These are phyloP conservation scores for Zangia roseola DNA, from an alignment of 768 basidiomycete species.

Conservation along the genomic window DNA sequence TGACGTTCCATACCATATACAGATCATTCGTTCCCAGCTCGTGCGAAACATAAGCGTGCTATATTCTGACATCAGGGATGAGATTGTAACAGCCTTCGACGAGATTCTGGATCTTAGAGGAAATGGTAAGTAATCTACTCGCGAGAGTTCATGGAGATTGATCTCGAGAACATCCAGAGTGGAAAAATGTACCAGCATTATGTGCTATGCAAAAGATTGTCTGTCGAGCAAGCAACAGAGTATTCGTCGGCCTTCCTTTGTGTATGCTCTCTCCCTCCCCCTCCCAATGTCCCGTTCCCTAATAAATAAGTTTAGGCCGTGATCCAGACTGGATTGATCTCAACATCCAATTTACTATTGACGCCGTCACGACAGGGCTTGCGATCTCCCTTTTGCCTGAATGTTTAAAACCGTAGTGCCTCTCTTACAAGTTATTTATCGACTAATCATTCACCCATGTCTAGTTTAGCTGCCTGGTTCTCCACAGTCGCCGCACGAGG, in stretches of 20 bases:
- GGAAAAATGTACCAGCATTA: conserved; percentile 33
- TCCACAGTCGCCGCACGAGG: conserved; percentile 3
- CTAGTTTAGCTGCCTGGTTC: conserved; percentile 16
- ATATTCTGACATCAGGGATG: conserved; percentile 43
- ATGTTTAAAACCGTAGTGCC: conserved; percentile 31
- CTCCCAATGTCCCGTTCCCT: not conserved
- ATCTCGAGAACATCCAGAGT: conserved; percentile 33
- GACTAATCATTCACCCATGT: not conserved
- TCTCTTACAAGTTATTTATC: not conserved
- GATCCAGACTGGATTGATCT: conserved; percentile 39
- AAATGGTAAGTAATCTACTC: conserved; percentile 8
- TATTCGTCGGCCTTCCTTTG: conserved; percentile 48
- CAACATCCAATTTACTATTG: conserved; percentile 28
- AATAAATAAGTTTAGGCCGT: conserved; percentile 33
- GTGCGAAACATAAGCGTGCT: conserved; percentile 38
- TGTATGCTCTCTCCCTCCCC: conserved; percentile 29
- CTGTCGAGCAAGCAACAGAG: conserved; percentile 41
- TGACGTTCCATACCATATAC: conserved; percentile 30
- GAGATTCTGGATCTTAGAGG: conserved; percentile 31
- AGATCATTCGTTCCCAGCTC: conserved; percentile 27
- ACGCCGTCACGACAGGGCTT: conserved; percentile 18
- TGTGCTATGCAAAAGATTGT: conserved; percentile 35
- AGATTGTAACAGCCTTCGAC: conserved; percentile 41
- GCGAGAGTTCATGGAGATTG: not conserved
- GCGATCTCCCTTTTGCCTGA: conserved; percentile 32